Evolutionary conservation across 495 filamentous ascomycete species (phyloP), one percentile per base, ranked within the genome.

Genomic region (Glonium stellatum): DNA sequence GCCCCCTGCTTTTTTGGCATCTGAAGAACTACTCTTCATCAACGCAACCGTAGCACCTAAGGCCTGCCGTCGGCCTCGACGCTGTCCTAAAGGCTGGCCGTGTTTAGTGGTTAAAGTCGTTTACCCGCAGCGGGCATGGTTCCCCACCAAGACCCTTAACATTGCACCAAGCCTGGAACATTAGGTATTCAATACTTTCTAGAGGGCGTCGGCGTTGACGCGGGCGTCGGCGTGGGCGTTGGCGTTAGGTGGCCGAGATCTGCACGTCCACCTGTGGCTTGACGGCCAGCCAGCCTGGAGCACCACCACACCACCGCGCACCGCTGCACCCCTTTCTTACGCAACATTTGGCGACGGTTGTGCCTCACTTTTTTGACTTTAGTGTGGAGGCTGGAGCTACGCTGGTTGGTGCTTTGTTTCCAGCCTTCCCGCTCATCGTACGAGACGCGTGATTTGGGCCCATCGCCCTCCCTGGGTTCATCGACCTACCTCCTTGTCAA

Each of bases 1-100:
- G 37, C 41, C 37, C 59, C 55, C 21, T 49, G 48, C 27, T 62
- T 47, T 55, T n/a, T 31, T 52, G 27, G 44, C 19, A 55, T 55
- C 58, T 61, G 58, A 46, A 15, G 41, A 36, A 13, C 13, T 44
- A 11, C 39, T 44, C 4, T 11, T 13, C 12, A 2, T 13, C 39
- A 4, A 11, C 13, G 13, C 39, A 8, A 39, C 36, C n/a, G n/a
- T n/a, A n/a, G n/a, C n/a, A 2, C 6, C 27, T 31, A 31, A 31
- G 6, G 27, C 27, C 27, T 31, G 6, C 27, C 3, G 27, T 6
- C 3, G 27, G 27, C 27, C 27, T 31, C 27, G n/a, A 31, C 27
- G 27, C 27, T 31, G 3, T 31, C 6, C 27, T 31, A 6, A 3
- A 31, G 27, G 27, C 27, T 31, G 27, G 27, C 27, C 27, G 6